Percentiles rank a stretch among this genome's conserved stretches.
Conservation (phyloP, 2,329 filamentous ascomycete species). For the Uncinocarpus reesii region DNA sequence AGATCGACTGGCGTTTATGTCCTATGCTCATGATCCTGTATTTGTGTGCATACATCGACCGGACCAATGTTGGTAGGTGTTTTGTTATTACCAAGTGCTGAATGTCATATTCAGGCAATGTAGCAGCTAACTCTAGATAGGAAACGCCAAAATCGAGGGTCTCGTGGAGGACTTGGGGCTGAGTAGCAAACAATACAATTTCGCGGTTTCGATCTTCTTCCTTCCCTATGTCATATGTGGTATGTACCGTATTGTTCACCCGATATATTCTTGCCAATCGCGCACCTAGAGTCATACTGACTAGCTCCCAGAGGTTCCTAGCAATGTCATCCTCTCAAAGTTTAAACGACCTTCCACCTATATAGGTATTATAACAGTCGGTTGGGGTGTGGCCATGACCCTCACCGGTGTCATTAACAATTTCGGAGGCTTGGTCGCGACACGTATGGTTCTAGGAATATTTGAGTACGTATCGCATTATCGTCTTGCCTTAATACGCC, state of each 20-base stretch:
- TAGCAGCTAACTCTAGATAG: not conserved
- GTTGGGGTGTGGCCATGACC: conserved; percentile 41
- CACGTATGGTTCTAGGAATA: conserved; percentile 42
- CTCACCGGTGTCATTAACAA: conserved; percentile 38
- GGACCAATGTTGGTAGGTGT: conserved; percentile 13
- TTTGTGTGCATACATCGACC: conserved; percentile 15
- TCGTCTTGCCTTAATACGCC: not conserved
- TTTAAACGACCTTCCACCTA: conserved; percentile 23
- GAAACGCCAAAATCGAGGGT: not conserved
- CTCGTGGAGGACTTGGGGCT: not conserved
- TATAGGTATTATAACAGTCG: conserved; percentile 24
- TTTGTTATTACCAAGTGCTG: no score
- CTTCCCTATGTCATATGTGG: not conserved
- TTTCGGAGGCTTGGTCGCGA: conserved; percentile 36
- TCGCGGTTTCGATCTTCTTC: not conserved
- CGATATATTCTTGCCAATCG: no score
- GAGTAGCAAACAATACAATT: not conserved
- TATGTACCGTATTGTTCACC: not conserved
- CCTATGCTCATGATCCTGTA: conserved; percentile 11
- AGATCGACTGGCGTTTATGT: conserved; percentile 13
- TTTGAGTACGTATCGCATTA: conserved; percentile 32
- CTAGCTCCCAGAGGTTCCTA: conserved; percentile 33
- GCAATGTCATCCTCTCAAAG: conserved; percentile 42
- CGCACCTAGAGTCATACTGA: not conserved
- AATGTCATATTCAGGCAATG: no score